Evolutionary conservation across 139 green algal species (phyloP).

Genomic region (Gonium pectorale): DNA sequence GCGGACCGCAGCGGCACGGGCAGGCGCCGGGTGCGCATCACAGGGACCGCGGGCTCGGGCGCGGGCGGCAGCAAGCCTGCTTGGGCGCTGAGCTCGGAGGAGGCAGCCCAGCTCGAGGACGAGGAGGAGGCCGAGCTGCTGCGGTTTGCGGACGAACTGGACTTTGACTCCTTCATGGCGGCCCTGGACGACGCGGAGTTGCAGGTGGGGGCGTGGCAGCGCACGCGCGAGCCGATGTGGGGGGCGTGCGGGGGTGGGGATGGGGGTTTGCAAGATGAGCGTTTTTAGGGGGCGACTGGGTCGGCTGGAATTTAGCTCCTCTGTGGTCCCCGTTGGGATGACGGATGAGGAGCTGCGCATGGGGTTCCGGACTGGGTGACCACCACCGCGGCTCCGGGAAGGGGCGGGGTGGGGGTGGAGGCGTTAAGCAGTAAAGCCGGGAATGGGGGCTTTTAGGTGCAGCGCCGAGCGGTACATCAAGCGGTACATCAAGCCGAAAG

Average conservation of each 20-base stretch:
- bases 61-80: slow-evolving; percentile 10
- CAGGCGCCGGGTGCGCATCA: neutral
- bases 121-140: slow-evolving; percentile 48
- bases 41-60: neutral
- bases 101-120: slow-evolving; percentile 5
- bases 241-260: neutral
- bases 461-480: no score
- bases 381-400: no score
- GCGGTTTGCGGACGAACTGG: slow-evolving; percentile 27
- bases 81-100: slow-evolving; percentile 23
- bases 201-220: slow-evolving; percentile 26
- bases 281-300: no score
- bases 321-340: no score
- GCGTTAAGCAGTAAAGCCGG: no score
- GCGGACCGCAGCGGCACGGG: neutral
- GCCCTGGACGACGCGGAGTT: slow-evolving; percentile 44
- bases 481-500: no score
- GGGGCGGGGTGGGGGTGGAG: no score
- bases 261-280: neutral
- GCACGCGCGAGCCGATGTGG: neutral
- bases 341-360: no score
- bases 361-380: no score
- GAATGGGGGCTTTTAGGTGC: no score
- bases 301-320: no score
- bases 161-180: slow-evolving; percentile 45